Evolutionary conservation across 306 rosid genomes (phyloP), one percentile per base, ranked within the genome.

Genomic region (Lathyrus sativus): DNA sequence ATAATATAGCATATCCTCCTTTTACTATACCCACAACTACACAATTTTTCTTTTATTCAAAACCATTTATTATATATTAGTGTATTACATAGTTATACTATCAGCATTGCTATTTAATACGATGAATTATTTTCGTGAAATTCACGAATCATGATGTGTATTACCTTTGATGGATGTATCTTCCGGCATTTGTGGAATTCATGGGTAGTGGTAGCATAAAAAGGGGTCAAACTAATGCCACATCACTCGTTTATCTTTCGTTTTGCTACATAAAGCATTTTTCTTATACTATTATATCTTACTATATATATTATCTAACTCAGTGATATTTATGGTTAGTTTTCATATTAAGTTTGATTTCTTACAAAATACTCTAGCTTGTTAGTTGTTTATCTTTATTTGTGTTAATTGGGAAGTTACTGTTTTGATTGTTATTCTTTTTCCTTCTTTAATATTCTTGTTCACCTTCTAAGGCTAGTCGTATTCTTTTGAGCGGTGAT

Each of bases 401-500:
- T 54, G 62, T 39, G 65, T 75, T 56, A 70, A 54, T 55, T 72
- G 17, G 62, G 43, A 57, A 54, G 49, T 12, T 79, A 29, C 35
- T 64, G 70, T 55, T 59, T 50, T 31, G 24, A 7, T 71, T 76
- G 41, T 66, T 42, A 14, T 62, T 67, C 33, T n/a, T 24, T 57
- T 72, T 50, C 68, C 65, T 50, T 62, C 29, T 74, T 70, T 79
- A 65, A 71, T 50, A 50, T 63, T 78, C 60, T 41, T 68, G 51
- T 70, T 75, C 35, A 57, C 43, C 37, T 65, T 74, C 22, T 49
- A 65, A 92, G 98, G 98, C 97, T 77, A 78, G 86, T 65, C 82
- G 22, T 29, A 56, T 83, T 77, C 90, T 90, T 79, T 72, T 67
- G 70, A 89, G 80, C 9, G 91, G 93, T 7, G 93, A 88, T 80